Percentiles rank a stretch among this genome's conserved stretches.
phyloP scores from a whole-genome alignment of 495 filamentous ascomycete genomes.

The Neurospora tetrasperma region DNA sequence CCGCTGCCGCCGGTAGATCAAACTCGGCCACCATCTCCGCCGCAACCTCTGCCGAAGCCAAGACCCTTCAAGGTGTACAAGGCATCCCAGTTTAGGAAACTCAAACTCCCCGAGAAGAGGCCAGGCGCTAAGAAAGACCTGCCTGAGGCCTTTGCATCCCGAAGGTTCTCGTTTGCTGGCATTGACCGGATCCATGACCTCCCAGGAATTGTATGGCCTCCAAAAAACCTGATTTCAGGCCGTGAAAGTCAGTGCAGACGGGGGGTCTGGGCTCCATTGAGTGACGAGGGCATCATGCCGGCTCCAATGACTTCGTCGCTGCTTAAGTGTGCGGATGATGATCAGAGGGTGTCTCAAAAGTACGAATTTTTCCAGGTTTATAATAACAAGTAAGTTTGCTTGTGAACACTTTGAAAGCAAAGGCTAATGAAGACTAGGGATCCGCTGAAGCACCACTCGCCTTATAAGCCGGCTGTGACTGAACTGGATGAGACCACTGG shows the following conservation, averaged over 20 bases:
- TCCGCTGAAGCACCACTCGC: slow-evolving; percentile 38
- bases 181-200: slow-evolving; percentile 11
- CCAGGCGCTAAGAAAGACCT: background rate
- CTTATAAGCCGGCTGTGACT: slow-evolving; percentile 23
- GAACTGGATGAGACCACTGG: slow-evolving; percentile 18
- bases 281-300: slow-evolving; percentile 13
- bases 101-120: background rate
- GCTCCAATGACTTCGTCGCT: slow-evolving; percentile 21
- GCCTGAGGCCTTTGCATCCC: background rate
- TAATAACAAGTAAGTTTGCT: slow-evolving; percentile 33
- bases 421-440: slow-evolving; percentile 25
- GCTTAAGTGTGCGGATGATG: slow-evolving; percentile 17
- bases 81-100: background rate
- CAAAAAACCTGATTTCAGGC: slow-evolving; percentile 29
- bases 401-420: background rate
- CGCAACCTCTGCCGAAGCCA: background rate
- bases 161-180: background rate
- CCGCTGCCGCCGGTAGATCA: background rate
- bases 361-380: slow-evolving; percentile 44
- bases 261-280: slow-evolving; percentile 19
- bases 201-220: slow-evolving; percentile 28
- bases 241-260: slow-evolving; percentile 21
- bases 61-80: background rate
- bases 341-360: slow-evolving; percentile 26
- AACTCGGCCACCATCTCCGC: background rate